Evolutionary conservation across 2,329 filamentous ascomycete species (phyloP).

Genomic region (Parafenestella ontariensis): DNA sequence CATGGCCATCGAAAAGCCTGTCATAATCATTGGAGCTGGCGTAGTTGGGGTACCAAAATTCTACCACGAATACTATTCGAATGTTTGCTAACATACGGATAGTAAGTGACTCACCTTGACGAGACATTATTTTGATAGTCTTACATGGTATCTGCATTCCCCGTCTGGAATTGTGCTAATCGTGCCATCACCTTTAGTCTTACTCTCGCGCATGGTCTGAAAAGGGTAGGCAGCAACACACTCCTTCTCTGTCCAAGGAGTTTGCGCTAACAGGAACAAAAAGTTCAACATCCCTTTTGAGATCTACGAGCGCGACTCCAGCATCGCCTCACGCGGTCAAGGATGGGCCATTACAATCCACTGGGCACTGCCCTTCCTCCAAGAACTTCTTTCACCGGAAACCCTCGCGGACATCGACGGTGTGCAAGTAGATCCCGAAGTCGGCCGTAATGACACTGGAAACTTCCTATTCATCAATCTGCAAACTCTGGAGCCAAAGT

Average conservation of each 20-base stretch:
- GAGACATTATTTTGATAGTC: too few species aligned
- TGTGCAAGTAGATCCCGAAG: conserved; percentile 4
- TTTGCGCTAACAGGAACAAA: not conserved
- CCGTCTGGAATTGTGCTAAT: too few species aligned
- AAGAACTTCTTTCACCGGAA: conserved; percentile 9
- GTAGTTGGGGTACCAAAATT: too few species aligned
- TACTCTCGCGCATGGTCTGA: conserved; percentile 28
- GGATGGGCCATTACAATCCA: conserved; percentile 31
- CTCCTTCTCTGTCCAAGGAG: too few species aligned
- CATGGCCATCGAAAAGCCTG: not conserved
- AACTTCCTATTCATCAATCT: too few species aligned
- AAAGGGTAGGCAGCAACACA: too few species aligned
- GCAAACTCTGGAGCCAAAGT: too few species aligned
- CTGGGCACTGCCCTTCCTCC: conserved; percentile 17
- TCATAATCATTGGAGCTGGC: conserved; percentile 35
- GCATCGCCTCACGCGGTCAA: conserved; percentile 12
- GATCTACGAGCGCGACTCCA: conserved; percentile 31
- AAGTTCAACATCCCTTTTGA: conserved; percentile 25
- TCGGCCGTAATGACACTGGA: conserved; percentile 8
- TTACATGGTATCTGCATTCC: too few species aligned
- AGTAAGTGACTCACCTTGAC: too few species aligned
- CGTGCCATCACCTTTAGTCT: too few species aligned
- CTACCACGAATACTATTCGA: too few species aligned
- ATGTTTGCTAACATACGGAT: too few species aligned
- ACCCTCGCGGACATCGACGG: not conserved